A percentile compares a stretch with the other conserved stretches of the same genome.
These are phyloP conservation scores for Cladobotryum mycophilum DNA, from an alignment of 2,329 filamentous ascomycete genomes.

Conservation along the genomic window DNA sequence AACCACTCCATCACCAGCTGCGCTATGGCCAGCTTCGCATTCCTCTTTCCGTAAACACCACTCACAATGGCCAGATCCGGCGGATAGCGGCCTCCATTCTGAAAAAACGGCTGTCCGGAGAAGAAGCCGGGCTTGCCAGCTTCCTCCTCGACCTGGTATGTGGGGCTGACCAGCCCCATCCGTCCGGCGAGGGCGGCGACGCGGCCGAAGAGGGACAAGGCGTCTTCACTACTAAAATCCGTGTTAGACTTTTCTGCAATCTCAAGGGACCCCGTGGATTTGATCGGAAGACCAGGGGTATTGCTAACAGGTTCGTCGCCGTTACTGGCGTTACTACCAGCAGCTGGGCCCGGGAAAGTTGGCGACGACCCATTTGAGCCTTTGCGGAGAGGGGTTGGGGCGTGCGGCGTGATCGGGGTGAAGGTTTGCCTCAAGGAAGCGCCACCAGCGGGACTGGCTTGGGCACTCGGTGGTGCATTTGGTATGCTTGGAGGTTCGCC, in stretches of 20 bases:
- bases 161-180: constrained; percentile 28
- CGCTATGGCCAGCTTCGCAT: constrained; percentile 34
- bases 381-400: not conserved
- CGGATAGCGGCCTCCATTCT: constrained; percentile 24
- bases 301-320: not conserved
- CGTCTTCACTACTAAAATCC: constrained; percentile 7
- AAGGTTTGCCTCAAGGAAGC: not conserved
- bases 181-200: constrained; percentile 27
- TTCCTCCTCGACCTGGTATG: constrained; percentile 26
- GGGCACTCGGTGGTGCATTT: not conserved
- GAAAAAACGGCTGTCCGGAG: constrained; percentile 30
- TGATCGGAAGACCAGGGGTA: no score
- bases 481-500: not conserved
- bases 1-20: constrained; percentile 34
- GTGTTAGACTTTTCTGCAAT: not conserved
- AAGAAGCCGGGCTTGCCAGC: constrained; percentile 23
- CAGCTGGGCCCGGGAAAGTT: no score
- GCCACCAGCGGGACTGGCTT: not conserved
- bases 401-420: not conserved
- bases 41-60: constrained; percentile 27
- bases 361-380: not conserved
- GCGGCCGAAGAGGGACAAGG: constrained; percentile 16
- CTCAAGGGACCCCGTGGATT: no score
- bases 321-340: not conserved
- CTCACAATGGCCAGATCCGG: constrained; percentile 26